phyloP scores from a whole-genome alignment of 73 alveolate genomes.

The Halteria grandinella region DNA sequence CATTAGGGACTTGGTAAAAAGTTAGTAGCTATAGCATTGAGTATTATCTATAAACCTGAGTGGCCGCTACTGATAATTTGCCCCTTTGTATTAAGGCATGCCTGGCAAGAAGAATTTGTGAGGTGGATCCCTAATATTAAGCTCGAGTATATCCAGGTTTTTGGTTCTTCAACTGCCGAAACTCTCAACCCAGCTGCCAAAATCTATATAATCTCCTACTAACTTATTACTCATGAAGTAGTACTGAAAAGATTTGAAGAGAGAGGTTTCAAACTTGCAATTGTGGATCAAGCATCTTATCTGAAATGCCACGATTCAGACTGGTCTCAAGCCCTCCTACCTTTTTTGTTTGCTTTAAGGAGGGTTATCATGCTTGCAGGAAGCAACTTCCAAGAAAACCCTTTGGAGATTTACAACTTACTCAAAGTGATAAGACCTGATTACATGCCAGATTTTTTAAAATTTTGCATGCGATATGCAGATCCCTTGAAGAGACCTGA shows the following conservation, averaged over 20 bases:
- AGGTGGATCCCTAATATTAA: neutral
- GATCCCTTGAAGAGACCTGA: neutral
- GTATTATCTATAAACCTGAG: neutral
- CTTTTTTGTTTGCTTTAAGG: neutral
- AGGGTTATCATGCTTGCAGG: neutral
- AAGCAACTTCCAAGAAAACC: neutral
- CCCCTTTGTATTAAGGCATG: neutral
- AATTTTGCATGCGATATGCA: neutral
- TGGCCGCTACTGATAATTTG: slow-evolving; percentile 2
- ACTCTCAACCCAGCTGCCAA: neutral
- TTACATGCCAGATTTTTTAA: neutral
- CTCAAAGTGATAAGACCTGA: slow-evolving; percentile 5
- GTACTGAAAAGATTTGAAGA: neutral
- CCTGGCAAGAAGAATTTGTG: neutral
- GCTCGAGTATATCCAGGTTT: neutral
- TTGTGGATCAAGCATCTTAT: neutral
- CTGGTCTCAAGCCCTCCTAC: neutral
- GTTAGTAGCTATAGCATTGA: neutral
- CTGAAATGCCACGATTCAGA: neutral
- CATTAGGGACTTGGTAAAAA: neutral
- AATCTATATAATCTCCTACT: neutral
- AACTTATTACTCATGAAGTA: neutral
- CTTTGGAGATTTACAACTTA: neutral
- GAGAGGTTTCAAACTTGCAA: neutral
- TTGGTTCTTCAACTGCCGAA: neutral